Conservation (phyloP, 805 yeast species). For the Wickerhamomyces alni region DNA sequence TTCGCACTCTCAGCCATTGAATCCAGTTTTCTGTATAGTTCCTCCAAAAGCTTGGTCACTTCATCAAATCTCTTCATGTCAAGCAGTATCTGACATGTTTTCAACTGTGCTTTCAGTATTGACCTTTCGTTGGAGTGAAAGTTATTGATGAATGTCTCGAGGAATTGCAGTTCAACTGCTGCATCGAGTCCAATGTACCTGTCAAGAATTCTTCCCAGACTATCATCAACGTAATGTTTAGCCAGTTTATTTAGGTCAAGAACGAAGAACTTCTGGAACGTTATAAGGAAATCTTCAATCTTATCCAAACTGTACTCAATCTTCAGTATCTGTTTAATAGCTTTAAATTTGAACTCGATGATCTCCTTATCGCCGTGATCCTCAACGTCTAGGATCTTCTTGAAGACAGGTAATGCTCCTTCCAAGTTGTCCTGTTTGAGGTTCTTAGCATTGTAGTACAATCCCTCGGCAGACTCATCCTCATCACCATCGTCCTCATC, state of each 20-base stretch:
- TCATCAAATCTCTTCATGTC: conserved; percentile 23
- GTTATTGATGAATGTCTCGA: conserved; percentile 24
- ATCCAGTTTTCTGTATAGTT: conserved; percentile 33
- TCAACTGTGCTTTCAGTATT: conserved; percentile 42
- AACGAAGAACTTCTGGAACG: conserved; percentile 6
- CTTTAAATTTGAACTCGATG: conserved; percentile 19
- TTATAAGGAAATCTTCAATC: conserved; percentile 7
- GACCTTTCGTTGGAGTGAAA: conserved; percentile 31
- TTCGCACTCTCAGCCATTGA: conserved; percentile 35
- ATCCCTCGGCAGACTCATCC: conserved; percentile 26
- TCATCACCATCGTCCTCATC: conserved; percentile 6
- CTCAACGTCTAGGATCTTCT: conserved; percentile 23
- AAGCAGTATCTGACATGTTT: conserved; percentile 33
- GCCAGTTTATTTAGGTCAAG: conserved; percentile 13
- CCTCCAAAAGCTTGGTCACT: conserved; percentile 29
- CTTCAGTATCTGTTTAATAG: conserved; percentile 21
- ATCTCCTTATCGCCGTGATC: conserved; percentile 30
- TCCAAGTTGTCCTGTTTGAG: conserved; percentile 20
- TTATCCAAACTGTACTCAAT: conserved; percentile 15
- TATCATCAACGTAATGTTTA: conserved; percentile 25
- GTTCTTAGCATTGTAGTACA: conserved; percentile 22
- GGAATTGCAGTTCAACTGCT: conserved; percentile 23
- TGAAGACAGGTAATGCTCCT: conserved; percentile 13
- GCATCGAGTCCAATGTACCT: conserved; percentile 18
- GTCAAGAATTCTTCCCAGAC: conserved; percentile 35